These are phyloP conservation scores for Colletotrichum gigasporum DNA, from an alignment of 2,329 filamentous ascomycete species.

Conservation along the genomic window DNA sequence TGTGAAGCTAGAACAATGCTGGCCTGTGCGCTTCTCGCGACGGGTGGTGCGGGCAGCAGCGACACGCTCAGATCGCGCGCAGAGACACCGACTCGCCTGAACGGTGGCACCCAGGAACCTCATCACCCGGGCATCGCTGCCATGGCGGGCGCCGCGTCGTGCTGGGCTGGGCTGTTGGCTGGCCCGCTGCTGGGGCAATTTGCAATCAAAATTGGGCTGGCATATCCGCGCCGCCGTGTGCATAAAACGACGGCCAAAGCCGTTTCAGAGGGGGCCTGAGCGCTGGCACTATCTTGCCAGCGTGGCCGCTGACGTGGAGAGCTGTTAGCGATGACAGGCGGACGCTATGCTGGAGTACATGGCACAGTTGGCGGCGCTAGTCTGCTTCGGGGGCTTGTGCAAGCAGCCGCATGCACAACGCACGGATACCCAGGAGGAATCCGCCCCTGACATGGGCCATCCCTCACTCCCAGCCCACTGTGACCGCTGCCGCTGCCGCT, in stretches of 20 bases:
- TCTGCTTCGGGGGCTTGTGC: neutral
- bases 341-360: too few relatives aligned
- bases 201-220: slow-evolving; percentile 21
- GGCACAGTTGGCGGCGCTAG: neutral
- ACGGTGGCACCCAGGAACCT: neutral
- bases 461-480: too few relatives aligned
- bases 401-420: slow-evolving; percentile 5
- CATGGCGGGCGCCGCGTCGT: slow-evolving; percentile 6
- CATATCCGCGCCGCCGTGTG: neutral
- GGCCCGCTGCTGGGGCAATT: slow-evolving; percentile 18
- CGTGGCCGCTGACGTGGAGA: fast-evolving
- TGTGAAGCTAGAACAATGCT: neutral
- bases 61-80: neutral
- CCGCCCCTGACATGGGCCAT: slow-evolving; percentile 12
- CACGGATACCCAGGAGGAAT: slow-evolving; percentile 1
- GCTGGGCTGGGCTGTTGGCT: too few relatives aligned
- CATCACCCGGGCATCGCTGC: neutral
- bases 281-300: neutral
- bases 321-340: slow-evolving; percentile 17
- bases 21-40: slow-evolving; percentile 2
- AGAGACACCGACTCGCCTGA: too few relatives aligned
- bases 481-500: too few relatives aligned
- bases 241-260: slow-evolving; percentile 10
- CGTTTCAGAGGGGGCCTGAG: neutral
- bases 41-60: too few relatives aligned